Conservation (phyloP, 768 basidiomycete genomes). For the Sporobolomyces pararoseus region DNA sequence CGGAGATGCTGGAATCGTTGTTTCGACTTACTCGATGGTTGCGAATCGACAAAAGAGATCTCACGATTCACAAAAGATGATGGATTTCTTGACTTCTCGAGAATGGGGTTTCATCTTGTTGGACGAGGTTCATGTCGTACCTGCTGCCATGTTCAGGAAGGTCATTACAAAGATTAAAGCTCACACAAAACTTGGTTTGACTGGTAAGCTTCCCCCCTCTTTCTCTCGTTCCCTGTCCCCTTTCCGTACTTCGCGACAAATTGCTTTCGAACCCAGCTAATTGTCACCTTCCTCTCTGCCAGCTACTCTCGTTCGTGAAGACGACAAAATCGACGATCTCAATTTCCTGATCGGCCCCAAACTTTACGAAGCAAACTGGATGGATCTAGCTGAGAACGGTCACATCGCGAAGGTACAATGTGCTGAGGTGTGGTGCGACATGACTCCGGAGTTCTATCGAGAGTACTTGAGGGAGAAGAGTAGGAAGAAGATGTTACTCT, state of each 20-base stretch:
- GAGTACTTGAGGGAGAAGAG: constrained; percentile 92
- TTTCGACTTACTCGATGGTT: constrained; percentile 99
- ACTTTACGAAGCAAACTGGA: constrained; percentile 99
- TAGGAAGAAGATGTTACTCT: constrained; percentile 88
- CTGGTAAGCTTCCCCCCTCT: constrained; percentile 59
- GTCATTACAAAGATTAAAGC: constrained; percentile 98
- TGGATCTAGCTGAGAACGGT: constrained; percentile 98
- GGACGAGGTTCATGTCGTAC: constrained; percentile 98
- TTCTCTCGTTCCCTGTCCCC: not conserved
- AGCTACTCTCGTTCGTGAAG: constrained; percentile 98
- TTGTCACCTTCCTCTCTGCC: no score
- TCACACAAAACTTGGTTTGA: constrained; percentile 94
- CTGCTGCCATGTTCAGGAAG: constrained; percentile 95
- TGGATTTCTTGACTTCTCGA: constrained; percentile 96
- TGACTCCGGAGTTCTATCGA: constrained; percentile 98
- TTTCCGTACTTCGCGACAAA: no score
- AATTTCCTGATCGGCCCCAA: constrained; percentile 99
- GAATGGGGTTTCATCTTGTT: constrained; percentile 98
- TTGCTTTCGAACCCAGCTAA: no score
- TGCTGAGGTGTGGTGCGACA: constrained; percentile 99
- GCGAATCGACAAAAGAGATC: constrained; percentile 97
- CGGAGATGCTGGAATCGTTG: constrained; percentile 94
- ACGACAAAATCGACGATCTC: constrained; percentile 96
- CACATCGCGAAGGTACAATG: constrained; percentile 99
- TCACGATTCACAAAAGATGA: constrained; percentile 99